Evolutionary conservation across 306 rosid species (phyloP), one percentile per base, ranked within the genome.

Genomic region (Canavalia ensiformis): DNA sequence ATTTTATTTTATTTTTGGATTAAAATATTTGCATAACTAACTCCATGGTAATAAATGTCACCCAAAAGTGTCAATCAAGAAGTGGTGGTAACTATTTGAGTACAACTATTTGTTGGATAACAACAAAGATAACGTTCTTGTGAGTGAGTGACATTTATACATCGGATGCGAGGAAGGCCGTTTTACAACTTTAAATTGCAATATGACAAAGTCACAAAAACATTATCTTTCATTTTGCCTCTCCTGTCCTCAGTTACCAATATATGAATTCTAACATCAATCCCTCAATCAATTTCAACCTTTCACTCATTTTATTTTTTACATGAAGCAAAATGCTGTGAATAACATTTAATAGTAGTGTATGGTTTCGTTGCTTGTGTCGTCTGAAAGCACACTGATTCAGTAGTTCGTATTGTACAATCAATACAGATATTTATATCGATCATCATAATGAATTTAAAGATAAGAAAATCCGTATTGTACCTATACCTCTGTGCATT

Each of bases 71-170:
- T 18, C 13, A 18, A 63, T 34, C 10, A 66, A 7, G 44, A 65
- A 51, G 42, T 70, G 28, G 49, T 77, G 78, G 78, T 67, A 68
- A 66, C 33, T 10, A 54, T 73, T 64, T 74, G 41, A 74, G 28
- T 39, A 60, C 67, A 30, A 55, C 67, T 39, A 45, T 41, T 76
- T 83, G 71, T 63, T 33, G 62, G 79, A 83, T 77, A 70, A 45
- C 69, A 77, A 72, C 70, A 83, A 76, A 83, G 45, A 77, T 52
- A 78, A 37, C 44, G 80, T 72, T 83, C 71, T 64, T 72, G 70
- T 56, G 66, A 45, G 70, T 56, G 66, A 45, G 76, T 64, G 72
- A n/a, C 76, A 72, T 47, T 51, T 56, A 42, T 13, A n/a, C 83
- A 65, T 84, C 56, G 83, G 80, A 78, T 78, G 70, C 76, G 45